These are phyloP conservation scores for Aspergillus floridensis DNA, from an alignment of 2,329 filamentous ascomycete genomes.

Conservation along the genomic window DNA sequence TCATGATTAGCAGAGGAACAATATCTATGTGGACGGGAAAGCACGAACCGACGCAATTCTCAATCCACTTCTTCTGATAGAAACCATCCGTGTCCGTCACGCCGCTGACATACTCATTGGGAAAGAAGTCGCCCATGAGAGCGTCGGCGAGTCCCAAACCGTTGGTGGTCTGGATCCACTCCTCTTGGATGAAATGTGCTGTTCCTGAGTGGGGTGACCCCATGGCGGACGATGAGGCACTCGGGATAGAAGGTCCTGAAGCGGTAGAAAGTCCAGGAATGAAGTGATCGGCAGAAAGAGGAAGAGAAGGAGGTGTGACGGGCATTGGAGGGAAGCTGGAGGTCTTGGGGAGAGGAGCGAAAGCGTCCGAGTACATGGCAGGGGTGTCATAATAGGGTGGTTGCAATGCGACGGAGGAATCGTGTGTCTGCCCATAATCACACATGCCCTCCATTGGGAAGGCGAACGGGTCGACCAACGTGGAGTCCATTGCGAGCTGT, in stretches of 20 bases:
- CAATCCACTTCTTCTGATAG: conserved; percentile 44
- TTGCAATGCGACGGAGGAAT: conserved; percentile 22
- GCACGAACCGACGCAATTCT: conserved; percentile 35
- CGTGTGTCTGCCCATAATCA: conserved; percentile 22
- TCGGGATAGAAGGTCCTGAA: conserved; percentile 57
- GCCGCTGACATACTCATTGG: conserved; percentile 50
- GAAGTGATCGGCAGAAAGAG: conserved; percentile 37
- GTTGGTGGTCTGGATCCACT: conserved; percentile 55
- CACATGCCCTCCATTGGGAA: conserved; percentile 29
- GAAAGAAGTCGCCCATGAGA: conserved; percentile 59
- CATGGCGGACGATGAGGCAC: conserved; percentile 63
- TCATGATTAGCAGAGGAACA: conserved; percentile 1
- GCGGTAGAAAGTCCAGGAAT: conserved; percentile 61
- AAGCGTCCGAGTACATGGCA: conserved; percentile 26
- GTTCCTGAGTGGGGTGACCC: conserved; percentile 65
- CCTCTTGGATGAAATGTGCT: conserved; percentile 57
- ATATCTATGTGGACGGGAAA: not conserved
- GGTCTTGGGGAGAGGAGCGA: conserved; percentile 25
- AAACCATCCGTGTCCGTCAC: conserved; percentile 45
- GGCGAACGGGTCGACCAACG: conserved; percentile 30
- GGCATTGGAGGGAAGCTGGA: conserved; percentile 30
- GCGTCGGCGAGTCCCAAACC: conserved; percentile 63
- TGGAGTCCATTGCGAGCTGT: conserved; percentile 33
- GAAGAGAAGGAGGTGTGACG: conserved; percentile 33
- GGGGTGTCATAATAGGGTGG: conserved; percentile 31